Base-by-base conservation (phyloP, 2,329 filamentous ascomycete genomes). In the Alternaria conjuncta region DNA sequence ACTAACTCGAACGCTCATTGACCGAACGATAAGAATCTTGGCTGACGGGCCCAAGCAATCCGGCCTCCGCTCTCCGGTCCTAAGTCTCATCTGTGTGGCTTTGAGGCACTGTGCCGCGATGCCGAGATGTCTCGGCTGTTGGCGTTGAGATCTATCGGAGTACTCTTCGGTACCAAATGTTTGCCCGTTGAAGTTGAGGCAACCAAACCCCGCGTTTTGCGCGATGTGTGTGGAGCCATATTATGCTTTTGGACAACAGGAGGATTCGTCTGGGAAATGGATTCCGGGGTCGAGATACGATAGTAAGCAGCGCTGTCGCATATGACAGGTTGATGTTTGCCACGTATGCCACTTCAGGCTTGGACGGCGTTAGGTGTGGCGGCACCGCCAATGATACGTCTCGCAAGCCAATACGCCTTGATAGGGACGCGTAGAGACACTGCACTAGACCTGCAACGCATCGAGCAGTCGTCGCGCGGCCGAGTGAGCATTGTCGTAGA, bases 31-130 rank as follows among this genome's bases (percentile, higher is more conserved):
- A 75, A 74, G 72, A 63, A 50, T 60, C 77, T 78, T 78, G 77
- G 77, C 77, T 76, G 63, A 72, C 73, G 64, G 67, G 18, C 60
- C 75, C 75, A 76, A 78, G 72, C 67, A 65, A 41, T 55, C 67
- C 57, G 63, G 66, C 71, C 70, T 68, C 72, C 68, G 64, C 53
- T 70, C 70, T 57, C 66, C 65, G 67, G 71, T 47, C 32, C 18
- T 20, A 30, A 20, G 64, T 69, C 41, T 58, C 47, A 63, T 47
- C 64, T 63, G 63, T 53, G 63, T 63, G 51, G 44, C 55, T 62
- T 53, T 54, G 43, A 71, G 69, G 11, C 51, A 45, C 51, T n/a
- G 23, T 70, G 72, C 71, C 74, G 67, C 71, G 64, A 65, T 70
- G 75, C 77, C 76, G 66, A 79, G 71, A 71, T 62, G 44, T 62